Evolutionary conservation across 1,139 yeast species (phyloP), one percentile per base, ranked within the genome.

Genomic region (Saccharomyces hybrid): DNA sequence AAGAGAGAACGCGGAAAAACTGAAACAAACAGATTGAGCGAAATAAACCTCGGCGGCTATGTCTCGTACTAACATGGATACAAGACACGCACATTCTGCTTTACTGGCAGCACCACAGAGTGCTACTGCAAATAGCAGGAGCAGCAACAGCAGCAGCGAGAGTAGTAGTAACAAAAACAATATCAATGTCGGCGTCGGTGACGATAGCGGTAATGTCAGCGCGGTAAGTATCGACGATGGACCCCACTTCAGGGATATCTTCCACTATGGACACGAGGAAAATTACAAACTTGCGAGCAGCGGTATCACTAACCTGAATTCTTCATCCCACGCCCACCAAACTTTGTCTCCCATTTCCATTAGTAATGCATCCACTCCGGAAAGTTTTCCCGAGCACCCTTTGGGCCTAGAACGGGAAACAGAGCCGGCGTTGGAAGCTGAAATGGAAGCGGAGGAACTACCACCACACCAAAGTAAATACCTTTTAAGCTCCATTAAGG

Each of bases 401-500:
- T 13, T 48, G 28, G 41, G 41, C 44, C 4, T 23, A 32, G 50
- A 44, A 5, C 49, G 23, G 28, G 50, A 52, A 38, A 54, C 52
- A n/a, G 53, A 54, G 38, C 56, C 56, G 25, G 53, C 47, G 44
- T 49, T 48, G 34, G 57, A 55, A 32, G 58, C 47, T 14, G 16
- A 44, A n/a, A 53, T 26, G 42, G 56, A 38, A 25, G 55, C 25
- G 26, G 49, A n/a, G 13, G 50, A 16, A 47, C 47, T 38, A 28
- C 34, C 23, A 48, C 42, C 27, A 16, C 31, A 14, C 14, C 49
- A 25, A 11, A 38, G 23, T 23, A 38, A 38, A 13, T 38, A 38
- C n/a, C 44, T 38, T 38, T 38, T 38, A 23, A 38, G 11, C 25
- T 20, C 86, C 2, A 78, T 86, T 52, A 86, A 85, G 66, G 93